phyloP scores from a whole-genome alignment of 2,329 filamentous ascomycete genomes.

The Aureobasidium sp. region DNA sequence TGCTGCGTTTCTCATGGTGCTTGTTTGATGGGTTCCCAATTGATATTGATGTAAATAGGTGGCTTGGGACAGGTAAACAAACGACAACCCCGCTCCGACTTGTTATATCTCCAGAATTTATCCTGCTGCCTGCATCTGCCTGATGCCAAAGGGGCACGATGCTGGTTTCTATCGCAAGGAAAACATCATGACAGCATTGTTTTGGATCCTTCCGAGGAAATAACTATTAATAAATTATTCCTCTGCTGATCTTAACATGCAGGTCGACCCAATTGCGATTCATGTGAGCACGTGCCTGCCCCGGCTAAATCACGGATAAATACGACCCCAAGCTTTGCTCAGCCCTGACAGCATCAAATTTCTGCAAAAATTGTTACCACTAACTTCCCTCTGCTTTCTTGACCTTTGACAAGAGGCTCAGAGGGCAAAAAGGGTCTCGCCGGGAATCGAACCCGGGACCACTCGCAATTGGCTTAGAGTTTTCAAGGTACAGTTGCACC shows the following conservation, averaged over 20 bases:
- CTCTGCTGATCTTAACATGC: neutral
- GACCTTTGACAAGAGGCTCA: neutral
- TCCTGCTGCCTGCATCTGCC: neutral
- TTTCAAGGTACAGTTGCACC: neutral
- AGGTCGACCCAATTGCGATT: neutral
- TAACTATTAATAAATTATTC: neutral
- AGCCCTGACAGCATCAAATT: neutral
- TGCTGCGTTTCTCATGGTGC: neutral
- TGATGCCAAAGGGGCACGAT: neutral
- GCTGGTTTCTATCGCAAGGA: neutral
- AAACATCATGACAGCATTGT: neutral
- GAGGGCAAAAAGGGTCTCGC: neutral
- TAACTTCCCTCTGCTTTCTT: neutral
- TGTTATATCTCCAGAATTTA: neutral
- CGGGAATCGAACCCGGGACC: conserved; percentile 17
- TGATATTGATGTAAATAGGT: neutral
- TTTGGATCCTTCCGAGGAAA: neutral
- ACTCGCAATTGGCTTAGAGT: conserved; percentile 15
- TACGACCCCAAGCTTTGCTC: neutral
- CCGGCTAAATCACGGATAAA: neutral
- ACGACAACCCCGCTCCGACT: neutral
- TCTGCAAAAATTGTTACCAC: neutral
- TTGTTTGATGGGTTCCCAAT: neutral
- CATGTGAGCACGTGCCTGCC: neutral
- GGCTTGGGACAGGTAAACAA: neutral